Evolutionary conservation across 495 filamentous ascomycete genomes (phyloP).

Genomic region (Xylaria longipes): DNA sequence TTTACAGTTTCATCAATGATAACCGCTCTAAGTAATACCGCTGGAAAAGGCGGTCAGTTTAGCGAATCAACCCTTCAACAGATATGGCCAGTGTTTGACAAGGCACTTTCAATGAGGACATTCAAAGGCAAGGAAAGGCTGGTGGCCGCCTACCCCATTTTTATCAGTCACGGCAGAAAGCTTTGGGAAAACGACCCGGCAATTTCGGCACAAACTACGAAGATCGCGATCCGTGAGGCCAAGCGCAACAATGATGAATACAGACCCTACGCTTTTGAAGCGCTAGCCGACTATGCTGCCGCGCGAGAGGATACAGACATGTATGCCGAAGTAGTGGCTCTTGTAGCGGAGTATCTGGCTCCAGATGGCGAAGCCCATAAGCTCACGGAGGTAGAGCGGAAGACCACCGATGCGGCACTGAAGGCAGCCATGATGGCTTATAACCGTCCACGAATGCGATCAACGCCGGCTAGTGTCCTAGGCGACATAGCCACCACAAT

Average conservation of each 20-base stretch:
- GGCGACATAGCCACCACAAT: conserved; percentile 36
- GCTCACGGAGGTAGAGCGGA: conserved; percentile 43
- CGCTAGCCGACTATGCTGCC: conserved; percentile 72
- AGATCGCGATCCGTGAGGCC: conserved; percentile 83
- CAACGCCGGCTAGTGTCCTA: conserved; percentile 41
- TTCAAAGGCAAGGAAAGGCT: conserved; percentile 94
- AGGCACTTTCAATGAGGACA: conserved; percentile 81
- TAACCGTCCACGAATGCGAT: conserved; percentile 45
- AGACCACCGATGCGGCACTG: conserved; percentile 47
- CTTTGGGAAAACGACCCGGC: conserved; percentile 62
- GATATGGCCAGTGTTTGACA: conserved; percentile 83
- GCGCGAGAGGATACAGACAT: conserved; percentile 70
- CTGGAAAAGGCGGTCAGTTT: conserved; percentile 57
- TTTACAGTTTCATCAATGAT: conserved; percentile 78
- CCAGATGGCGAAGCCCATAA: conserved; percentile 38
- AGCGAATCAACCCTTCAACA: conserved; percentile 60
- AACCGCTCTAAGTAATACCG: conserved; percentile 58
- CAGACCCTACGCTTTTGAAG: conserved; percentile 73
- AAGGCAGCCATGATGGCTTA: conserved; percentile 51
- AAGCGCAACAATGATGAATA: conserved; percentile 87
- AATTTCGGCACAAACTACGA: conserved; percentile 52
- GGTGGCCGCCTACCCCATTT: conserved; percentile 81
- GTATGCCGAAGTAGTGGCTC: conserved; percentile 67
- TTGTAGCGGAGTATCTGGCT: conserved; percentile 66
- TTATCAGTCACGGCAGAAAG: conserved; percentile 65